Base-by-base conservation (phyloP, 768 basidiomycete genomes). In the Lactifluus echinatus region DNA sequence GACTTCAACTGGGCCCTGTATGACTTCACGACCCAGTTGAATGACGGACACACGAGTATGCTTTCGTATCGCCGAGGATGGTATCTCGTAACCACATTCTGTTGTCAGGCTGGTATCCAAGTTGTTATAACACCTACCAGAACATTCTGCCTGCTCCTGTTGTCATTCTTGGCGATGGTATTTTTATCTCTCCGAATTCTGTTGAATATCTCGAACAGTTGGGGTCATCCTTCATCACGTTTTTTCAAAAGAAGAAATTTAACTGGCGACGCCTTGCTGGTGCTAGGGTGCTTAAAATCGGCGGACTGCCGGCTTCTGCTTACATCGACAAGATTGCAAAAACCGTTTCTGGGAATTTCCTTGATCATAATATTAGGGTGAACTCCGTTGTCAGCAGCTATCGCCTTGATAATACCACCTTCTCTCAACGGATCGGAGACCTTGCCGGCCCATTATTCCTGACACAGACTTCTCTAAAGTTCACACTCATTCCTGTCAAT, bases 321-420 rank as follows among this genome's bases (percentile, higher is more conserved):
- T 84, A 84, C 62, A 76, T 81, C 43, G 78, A 82, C 65, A 66
- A 72, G 24, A 77, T 84, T 47, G 83, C 84, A 2, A 67, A 67
- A 37, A 82, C 79, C 3, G 76, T 80, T n/a, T 78, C 79, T 4
- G 82, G 84, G 3, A 83, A 83, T 61, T 84, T 77, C 66, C 71
- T 85, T 47, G 81, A 84, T 64, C 81, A 82, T 60, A 79, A 79
- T 29, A 74, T 84, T 43, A 76, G 84, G 33, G 77, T 83, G 39
- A 85, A 84, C 69, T 79, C 77, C 39, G 82, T 79, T 3, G 79
- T 81, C 68, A 79, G 75, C 31, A 79, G 79, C 64, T 84, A 84
- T 65, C 71, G 79, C 8, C 62, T 71, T 37, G 52, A 58, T 14
- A 73, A 66, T 10, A 71, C 70, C 0, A 63, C 55, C n/a, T 81